Evolutionary conservation across 257 asterid species (phyloP), one percentile per base, ranked within the genome.

Genomic region (Plectranthus barbatus): DNA sequence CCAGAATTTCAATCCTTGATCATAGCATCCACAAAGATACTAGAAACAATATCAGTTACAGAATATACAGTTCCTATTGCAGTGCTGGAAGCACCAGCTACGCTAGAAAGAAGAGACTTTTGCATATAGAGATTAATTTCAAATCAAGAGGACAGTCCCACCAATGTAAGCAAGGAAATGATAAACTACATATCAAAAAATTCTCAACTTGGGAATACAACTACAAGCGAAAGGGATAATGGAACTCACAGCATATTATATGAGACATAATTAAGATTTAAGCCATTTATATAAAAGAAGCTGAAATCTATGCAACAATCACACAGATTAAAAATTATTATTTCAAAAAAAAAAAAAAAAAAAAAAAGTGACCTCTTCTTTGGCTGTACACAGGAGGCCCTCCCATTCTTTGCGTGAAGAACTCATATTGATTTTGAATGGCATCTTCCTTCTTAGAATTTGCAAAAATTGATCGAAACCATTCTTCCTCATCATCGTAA

Each of bases 341-440:
- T 19, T 10, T 18, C 5, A 18, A 41, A 55, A 42, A 33, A 6
- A 19, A 17, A 15, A 21, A 53, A 37, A 65, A 11, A 21, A 53
- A 37, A 65, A 13, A 21, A 56, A 17, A 7, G 70, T 47, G 47
- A 86, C 97, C 99, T 89, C 81, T 89, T 76, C 99, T 82, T 79
- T 86, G 91, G 66, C 81, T 80, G 73, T 58, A 92, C 17, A 92
- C 76, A 41, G 95, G 83, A 69, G 99, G 99, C 60, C 99, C 99
- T 62, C 99, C 99, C 99, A 92, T 89, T 72, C 99, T 78, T 50
- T 92, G 99, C 58, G 74, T 77, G 61, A 92, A 86, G 86, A 89
- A 92, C 75, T 89, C 99, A 9, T 92, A 92, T 65, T 92, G 99
- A 76, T 92, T 92, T 72, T 81, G 95, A 82, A 92, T 86, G 54